A percentile compares a stretch with the other conserved stretches of the same genome.
phyloP scores from a whole-genome alignment of 2,329 filamentous ascomycete genomes.

The Ophiostoma populinum region DNA sequence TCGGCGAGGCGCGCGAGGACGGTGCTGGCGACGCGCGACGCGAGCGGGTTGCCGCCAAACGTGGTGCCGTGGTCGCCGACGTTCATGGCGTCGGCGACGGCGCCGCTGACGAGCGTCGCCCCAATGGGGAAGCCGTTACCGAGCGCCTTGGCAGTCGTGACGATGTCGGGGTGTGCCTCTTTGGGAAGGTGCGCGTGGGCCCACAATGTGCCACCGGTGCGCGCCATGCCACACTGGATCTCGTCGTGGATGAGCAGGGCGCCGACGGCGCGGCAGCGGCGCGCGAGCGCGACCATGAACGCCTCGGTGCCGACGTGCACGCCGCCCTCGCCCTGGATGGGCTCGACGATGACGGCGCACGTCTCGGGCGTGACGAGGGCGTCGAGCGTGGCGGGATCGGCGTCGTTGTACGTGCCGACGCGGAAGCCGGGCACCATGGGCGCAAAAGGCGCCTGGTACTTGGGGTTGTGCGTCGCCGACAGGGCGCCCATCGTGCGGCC shows the following conservation, averaged over 20 bases:
- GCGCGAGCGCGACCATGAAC: constrained; percentile 71
- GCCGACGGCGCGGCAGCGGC: constrained; percentile 69
- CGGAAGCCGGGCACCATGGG: constrained; percentile 92
- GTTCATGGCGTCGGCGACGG: constrained; percentile 48
- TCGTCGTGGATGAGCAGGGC: constrained; percentile 89
- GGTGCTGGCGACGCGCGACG: constrained; percentile 68
- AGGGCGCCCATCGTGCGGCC: constrained; percentile 89
- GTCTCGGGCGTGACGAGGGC: constrained; percentile 68
- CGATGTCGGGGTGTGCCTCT: constrained; percentile 78
- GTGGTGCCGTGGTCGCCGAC: constrained; percentile 78
- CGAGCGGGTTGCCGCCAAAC: constrained; percentile 83
- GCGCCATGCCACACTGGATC: constrained; percentile 83
- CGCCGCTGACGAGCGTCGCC: constrained; percentile 46
- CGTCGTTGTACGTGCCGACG: constrained; percentile 74
- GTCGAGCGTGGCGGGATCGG: constrained; percentile 55
- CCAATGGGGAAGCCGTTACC: constrained; percentile 95
- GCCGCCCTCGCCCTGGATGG: constrained; percentile 92
- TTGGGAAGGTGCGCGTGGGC: constrained; percentile 60
- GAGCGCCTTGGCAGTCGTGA: constrained; percentile 89
- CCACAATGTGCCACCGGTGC: constrained; percentile 72
- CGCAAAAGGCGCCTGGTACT: constrained; percentile 88
- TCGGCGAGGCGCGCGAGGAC: constrained; percentile 64
- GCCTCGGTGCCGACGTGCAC: constrained; percentile 69
- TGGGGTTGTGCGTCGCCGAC: constrained; percentile 93
- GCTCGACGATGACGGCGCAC: constrained; percentile 89